Evolutionary conservation across 768 basidiomycete species (phyloP), one percentile per base, ranked within the genome.

Genomic region (Amanita phalloides): DNA sequence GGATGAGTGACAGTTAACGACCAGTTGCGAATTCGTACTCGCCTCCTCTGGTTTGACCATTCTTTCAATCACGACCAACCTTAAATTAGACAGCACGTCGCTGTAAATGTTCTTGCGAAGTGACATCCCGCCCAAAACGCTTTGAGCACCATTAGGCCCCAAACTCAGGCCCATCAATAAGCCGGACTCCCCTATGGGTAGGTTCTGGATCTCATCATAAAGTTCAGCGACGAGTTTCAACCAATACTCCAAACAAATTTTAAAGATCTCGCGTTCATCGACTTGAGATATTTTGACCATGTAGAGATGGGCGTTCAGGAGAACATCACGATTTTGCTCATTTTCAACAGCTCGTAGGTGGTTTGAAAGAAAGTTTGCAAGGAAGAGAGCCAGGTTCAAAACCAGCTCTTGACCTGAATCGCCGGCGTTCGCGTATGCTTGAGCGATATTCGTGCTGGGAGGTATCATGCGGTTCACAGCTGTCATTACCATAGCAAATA

Each of bases 21-120:
- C 21, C 36, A 30, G 45, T 14, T 37, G 6, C 36, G 37, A 54
- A 39, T 11, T 26, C 36, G 43, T 14, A 65, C 77, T 37, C 54
- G 92, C 95, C 79, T 99, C 96, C 67, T 99, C 96, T 4, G 96
- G 96, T 66, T 98, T 99, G 57, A 97, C 96, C 96, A 99, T 99
- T 60, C 90, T 80, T 69, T 97, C 95, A 59, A 98, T 95, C 61
- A 99, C 92, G 42, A 98, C 95, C 54, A 97, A 68, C 41, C 96
- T 79, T 59, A 99, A 65, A 65, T 99, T 96, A 28, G 88, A 92
- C 49, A 99, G 72, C 9, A 99, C 92, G 58, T 98, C 94, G 55
- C 84, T 84, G 64, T 98, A 99, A 54, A 96, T 88, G 64, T 91
- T 91, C 76, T 97, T 94, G 59, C 96, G 73, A 58, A 94, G 64